Evolutionary conservation across 768 basidiomycete genomes (phyloP).

Genomic region (Mycena galopus): DNA sequence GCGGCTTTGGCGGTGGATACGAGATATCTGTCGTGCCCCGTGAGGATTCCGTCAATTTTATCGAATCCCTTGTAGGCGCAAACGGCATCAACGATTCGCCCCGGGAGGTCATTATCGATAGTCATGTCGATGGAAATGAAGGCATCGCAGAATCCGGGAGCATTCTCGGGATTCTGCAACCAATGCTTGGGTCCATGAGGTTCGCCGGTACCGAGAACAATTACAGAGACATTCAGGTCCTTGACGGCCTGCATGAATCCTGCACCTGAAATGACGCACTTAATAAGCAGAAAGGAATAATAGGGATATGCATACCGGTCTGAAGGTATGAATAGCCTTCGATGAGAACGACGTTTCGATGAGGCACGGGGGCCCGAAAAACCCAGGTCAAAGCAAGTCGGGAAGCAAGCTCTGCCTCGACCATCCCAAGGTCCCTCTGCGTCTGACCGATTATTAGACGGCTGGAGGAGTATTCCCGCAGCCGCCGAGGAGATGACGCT

Average conservation of each 20-base stretch:
- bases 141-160: constrained; percentile 30
- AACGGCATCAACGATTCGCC: constrained; percentile 20
- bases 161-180: constrained; percentile 26
- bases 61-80: constrained; percentile 19
- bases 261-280: background rate
- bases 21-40: constrained; percentile 30
- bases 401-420: constrained; percentile 19
- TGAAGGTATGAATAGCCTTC: constrained; percentile 26
- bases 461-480: constrained; percentile 15
- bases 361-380: background rate
- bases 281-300: background rate
- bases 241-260: constrained; percentile 26
- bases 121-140: constrained; percentile 32
- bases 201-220: constrained; percentile 24
- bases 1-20: constrained; percentile 30
- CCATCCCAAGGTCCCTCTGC: background rate
- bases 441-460: background rate
- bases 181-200: constrained; percentile 29
- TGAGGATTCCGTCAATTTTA: constrained; percentile 22
- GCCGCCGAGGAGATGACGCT: constrained; percentile 1
- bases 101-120: constrained; percentile 22
- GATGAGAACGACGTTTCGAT: constrained; percentile 23
- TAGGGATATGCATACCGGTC: constrained; percentile 6
- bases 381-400: constrained; percentile 25
- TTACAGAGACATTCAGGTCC: constrained; percentile 23